Evolutionary conservation across 2,329 filamentous ascomycete species (phyloP).

Genomic region (Calycina herbarum): DNA sequence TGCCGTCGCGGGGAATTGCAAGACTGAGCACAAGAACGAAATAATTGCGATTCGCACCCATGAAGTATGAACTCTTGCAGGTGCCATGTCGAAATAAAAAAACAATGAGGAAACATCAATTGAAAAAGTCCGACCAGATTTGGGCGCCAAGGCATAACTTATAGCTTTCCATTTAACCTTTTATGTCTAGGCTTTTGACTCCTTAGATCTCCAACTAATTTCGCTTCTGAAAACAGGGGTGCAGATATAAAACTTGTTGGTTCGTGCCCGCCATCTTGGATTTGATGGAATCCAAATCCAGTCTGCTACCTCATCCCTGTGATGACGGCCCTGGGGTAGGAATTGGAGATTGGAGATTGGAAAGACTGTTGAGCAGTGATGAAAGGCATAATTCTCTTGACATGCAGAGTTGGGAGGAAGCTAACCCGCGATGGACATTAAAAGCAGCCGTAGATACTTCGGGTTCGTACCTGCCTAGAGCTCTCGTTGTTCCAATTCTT

Average conservation of each 20-base stretch:
- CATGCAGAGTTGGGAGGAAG: too few species aligned
- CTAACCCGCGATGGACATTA: too few species aligned
- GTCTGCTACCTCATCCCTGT: too few species aligned
- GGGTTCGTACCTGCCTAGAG: too few species aligned
- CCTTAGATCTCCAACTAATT: neutral
- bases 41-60: neutral
- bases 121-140: too few species aligned
- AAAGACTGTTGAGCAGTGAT: too few species aligned
- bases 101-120: neutral
- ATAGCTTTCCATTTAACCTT: neutral
- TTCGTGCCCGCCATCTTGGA: neutral
- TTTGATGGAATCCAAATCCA: too few species aligned
- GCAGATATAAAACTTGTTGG: constrained; percentile 4
- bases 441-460: too few species aligned
- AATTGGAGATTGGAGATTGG: too few species aligned
- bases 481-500: too few species aligned
- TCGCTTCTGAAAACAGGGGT: neutral
- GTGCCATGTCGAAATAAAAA: neutral
- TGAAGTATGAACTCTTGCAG: neutral
- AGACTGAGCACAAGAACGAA: neutral
- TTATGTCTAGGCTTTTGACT: neutral
- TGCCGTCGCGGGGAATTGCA: neutral
- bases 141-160: neutral
- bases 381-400: too few species aligned
- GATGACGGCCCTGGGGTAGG: too few species aligned